Base-by-base conservation (phyloP, 495 filamentous ascomycete genomes). In the Aspergillus ostianus region DNA sequence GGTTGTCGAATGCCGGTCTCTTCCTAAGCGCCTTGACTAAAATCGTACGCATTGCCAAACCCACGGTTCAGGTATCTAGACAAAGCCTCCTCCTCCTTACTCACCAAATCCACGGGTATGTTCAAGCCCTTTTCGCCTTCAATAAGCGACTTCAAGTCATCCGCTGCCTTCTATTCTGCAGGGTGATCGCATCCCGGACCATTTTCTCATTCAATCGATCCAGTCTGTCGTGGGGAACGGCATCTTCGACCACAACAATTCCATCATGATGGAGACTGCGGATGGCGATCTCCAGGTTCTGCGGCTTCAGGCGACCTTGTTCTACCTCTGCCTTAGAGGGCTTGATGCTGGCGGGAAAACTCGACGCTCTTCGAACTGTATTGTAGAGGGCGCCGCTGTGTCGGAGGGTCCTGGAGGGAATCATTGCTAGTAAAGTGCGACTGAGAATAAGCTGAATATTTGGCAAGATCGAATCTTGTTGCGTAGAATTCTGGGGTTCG, bases 1-100 rank as follows among this genome's bases (percentile, higher is more conserved):
- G 13, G 13, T 6, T 15, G 13, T 2, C 1, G 6, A 13, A 46
- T 2, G 18, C 44, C 18, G 5, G 3, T 46, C 13, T 46, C 6
- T 18, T 5, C 12, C 53, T 55, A 55, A 17, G 18, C 27, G 30
- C 54, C 23, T 65, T 80, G 77, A 51, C 72, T 71, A 47, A 81
- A 82, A 66, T 81, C 74, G 69, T 80, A 82, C 4, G 51, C 76
- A 68, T 81, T 81, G 0, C 80, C 79, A 62, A 78, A 82, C 4
- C 69, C 75, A 30, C 76, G 68, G 29, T 80, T 69, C 56, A 82
- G 51, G 67, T 82, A 81, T 1, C 64, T 63, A 26, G 62, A 57
- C 46, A 69, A 47, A 17, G 70, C 73, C 10, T 71, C 64, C 10
- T 71, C 64, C 10, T 72, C 66, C 52, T 68, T 71, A 7, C 61